phyloP scores from a whole-genome alignment of 768 basidiomycete species.

The Holtermanniella nyarrowii region DNA sequence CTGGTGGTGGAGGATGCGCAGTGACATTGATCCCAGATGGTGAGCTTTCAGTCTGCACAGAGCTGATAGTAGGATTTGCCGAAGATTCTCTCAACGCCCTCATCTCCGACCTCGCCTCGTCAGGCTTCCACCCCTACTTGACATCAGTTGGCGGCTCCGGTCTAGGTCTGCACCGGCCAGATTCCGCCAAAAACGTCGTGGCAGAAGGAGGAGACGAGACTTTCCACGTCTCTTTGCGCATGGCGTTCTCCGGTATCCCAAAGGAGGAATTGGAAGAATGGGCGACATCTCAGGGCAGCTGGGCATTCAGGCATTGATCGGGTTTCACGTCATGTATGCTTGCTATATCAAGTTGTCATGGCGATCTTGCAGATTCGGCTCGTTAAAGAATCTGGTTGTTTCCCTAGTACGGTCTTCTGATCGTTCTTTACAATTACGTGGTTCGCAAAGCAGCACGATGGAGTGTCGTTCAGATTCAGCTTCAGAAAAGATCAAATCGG shows the following conservation, averaged over 20 bases:
- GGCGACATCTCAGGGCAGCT: background rate
- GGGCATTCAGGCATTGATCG: background rate
- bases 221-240: background rate
- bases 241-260: background rate
- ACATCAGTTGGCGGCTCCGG: slow-evolving; percentile 91
- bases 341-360: no score
- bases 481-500: no score
- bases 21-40: slow-evolving; percentile 92
- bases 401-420: no score
- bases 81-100: slow-evolving; percentile 53
- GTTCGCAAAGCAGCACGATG: no score
- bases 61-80: slow-evolving; percentile 54
- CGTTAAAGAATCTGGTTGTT: no score
- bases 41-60: slow-evolving; percentile 42
- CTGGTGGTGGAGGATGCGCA: slow-evolving; percentile 96
- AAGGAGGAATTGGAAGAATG: background rate
- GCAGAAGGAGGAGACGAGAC: background rate
- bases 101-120: slow-evolving; percentile 51
- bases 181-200: background rate
- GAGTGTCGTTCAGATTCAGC: no score
- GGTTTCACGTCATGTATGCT: no score
- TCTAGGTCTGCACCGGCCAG: slow-evolving; percentile 53
- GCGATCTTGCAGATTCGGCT: no score
- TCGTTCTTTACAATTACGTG: no score
- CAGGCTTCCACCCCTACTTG: slow-evolving; percentile 71